Evolutionary conservation across 2,329 filamentous ascomycete species (phyloP), one percentile per base, ranked within the genome.

Genomic region (Ramularia collo-cygni): DNA sequence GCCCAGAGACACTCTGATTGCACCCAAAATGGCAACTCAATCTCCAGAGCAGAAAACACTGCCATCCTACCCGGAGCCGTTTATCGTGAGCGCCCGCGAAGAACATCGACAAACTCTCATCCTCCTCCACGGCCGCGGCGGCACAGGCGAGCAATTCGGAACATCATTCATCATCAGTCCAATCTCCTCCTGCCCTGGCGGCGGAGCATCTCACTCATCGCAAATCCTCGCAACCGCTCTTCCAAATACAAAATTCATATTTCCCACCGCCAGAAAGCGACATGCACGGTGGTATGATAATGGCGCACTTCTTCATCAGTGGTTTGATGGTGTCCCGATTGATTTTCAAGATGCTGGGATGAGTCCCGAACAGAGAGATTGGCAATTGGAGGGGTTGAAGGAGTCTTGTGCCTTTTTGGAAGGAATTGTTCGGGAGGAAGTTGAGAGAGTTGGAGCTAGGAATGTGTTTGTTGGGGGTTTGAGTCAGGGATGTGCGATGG

Each of bases 401-500:
- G 65, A 73, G 45, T 70, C 67, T 1, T 58, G 50, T 0, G 45
- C 35, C 1, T 64, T 64, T 38, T 41, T 46, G 3, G 17, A 28
- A 9, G 13, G 8, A 8, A 28, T 48, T 8, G 5, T 48, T 8
- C 35, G 40, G 4, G 26, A 28, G 2, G 46, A 48, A 19, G 18
- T 39, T 16, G 5, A 16, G 5, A 4, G n/a, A 9, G 32, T 55
- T 40, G 38, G 55, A 34, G 19, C 59, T 0, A 24, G 47, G 14
- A 72, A 70, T 35, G 57, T 76, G 10, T 55, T 76, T 5, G 44
- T 77, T 1, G 70, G 71, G 12, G 71, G 72, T 0, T 44, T 76
- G n/a, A 75, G 73, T 49, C 70, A 75, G 46, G 73, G 73, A 0
- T 75, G 69, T 47, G 73, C 72, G 1, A 65, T 67, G 50, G 58